Conservation (phyloP, 805 yeast species). For the Saturnispora silvae region DNA sequence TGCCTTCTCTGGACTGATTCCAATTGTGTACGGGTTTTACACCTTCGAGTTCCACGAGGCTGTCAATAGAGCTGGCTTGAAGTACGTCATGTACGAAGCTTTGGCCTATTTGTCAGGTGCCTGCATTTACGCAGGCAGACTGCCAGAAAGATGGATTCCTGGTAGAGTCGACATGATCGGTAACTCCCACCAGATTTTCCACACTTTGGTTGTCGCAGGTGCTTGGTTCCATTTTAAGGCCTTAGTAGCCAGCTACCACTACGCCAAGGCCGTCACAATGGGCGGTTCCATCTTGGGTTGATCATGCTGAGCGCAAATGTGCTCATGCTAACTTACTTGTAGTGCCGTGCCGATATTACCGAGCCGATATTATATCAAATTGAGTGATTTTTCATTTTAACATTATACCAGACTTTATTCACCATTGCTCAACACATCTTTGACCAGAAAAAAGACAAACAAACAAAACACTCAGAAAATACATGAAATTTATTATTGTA, state of each 20-base stretch:
- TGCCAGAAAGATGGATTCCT: conserved; percentile 63
- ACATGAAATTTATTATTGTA: too few species aligned
- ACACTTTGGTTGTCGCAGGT: conserved; percentile 65
- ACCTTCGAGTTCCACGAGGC: conserved; percentile 42
- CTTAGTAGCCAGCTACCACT: conserved; percentile 43
- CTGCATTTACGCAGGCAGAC: conserved; percentile 58
- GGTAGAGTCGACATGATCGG: conserved; percentile 63
- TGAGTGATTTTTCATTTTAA: not conserved
- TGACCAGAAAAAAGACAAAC: too few species aligned
- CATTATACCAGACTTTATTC: not conserved
- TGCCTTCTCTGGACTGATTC: conserved; percentile 70
- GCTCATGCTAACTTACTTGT: too few species aligned
- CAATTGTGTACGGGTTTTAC: conserved; percentile 45
- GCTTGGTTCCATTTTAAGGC: conserved; percentile 66
- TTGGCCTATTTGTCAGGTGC: conserved; percentile 73
- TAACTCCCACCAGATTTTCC: conserved; percentile 80
- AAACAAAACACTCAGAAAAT: too few species aligned
- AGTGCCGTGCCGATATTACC: too few species aligned
- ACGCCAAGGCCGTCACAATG: conserved; percentile 28
- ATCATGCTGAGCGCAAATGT: too few species aligned
- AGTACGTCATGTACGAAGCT: conserved; percentile 63
- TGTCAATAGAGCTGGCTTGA: conserved; percentile 39
- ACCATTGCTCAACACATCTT: too few species aligned
- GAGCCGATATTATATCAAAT: too few species aligned
- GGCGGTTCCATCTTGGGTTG: conserved; percentile 3